A percentile compares a stretch with the other conserved stretches of the same genome.
These are phyloP conservation scores for Trichoderma reesei DNA, from an alignment of 495 filamentous ascomycete species.

Conservation along the genomic window DNA sequence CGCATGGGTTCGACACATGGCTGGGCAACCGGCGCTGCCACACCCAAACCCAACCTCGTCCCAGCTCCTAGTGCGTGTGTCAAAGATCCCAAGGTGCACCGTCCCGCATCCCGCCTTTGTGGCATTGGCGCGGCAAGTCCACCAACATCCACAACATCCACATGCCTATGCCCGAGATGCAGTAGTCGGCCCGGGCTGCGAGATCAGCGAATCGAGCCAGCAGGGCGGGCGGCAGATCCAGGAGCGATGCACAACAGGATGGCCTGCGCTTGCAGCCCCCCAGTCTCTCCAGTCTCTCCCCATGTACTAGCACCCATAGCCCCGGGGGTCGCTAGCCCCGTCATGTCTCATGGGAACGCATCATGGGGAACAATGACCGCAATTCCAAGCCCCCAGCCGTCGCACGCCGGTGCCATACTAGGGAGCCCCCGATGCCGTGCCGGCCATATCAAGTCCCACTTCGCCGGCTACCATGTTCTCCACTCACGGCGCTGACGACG, in stretches of 20 bases:
- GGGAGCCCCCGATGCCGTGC: background rate
- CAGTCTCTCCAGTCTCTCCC: background rate
- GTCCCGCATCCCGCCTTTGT: background rate
- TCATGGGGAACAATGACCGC: background rate
- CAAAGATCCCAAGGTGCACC: background rate
- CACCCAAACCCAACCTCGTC: background rate
- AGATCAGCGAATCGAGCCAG: background rate
- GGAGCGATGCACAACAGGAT: background rate
- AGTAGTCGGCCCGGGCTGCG: background rate
- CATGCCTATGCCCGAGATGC: background rate
- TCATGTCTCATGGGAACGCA: background rate
- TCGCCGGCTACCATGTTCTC: background rate
- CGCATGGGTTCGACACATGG: background rate
- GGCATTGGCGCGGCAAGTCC: background rate
- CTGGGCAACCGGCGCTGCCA: background rate
- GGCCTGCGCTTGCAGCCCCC: conserved; percentile 1
- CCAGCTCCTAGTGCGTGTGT: background rate
- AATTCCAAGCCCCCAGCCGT: background rate
- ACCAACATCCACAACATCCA: background rate
- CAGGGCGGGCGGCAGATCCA: background rate
- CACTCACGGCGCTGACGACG: conserved; percentile 7
- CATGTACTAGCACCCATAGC: background rate
- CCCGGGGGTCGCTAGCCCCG: background rate
- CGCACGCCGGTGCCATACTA: background rate
- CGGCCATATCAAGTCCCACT: conserved; percentile 2